Conservation (phyloP, 1,284 basidiomycete species). For the Hortiboletus rubellus region DNA sequence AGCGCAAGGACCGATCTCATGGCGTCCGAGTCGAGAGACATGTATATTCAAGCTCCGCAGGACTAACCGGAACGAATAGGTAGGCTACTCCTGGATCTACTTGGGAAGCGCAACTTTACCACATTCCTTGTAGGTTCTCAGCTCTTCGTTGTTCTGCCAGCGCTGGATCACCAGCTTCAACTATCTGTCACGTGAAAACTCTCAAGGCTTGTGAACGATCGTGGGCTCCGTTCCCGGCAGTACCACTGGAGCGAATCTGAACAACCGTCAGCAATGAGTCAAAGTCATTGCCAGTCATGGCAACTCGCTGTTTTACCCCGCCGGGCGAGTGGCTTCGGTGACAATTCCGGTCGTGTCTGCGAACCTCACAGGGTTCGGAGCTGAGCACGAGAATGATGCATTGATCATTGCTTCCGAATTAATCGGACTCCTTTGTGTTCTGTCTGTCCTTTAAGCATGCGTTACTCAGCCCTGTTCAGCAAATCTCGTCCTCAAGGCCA, state of each 20-base stretch:
- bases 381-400: too few relatives aligned
- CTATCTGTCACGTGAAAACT: slow-evolving; percentile 88
- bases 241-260: slow-evolving; percentile 94
- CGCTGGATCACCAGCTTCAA: slow-evolving; percentile 88
- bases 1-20: not conserved
- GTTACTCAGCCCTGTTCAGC: too few relatives aligned
- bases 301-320: slow-evolving; percentile 52
- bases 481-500: too few relatives aligned
- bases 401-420: too few relatives aligned
- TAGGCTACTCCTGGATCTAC: too few relatives aligned
- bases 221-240: slow-evolving; percentile 78
- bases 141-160: slow-evolving; percentile 65
- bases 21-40: too few relatives aligned
- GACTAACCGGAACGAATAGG: not conserved
- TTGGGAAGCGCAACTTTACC: slow-evolving; percentile 67
- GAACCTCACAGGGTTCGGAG: slow-evolving; percentile 80
- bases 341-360: slow-evolving; percentile 94
- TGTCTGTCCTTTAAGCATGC: too few relatives aligned
- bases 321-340: slow-evolving; percentile 86
- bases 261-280: not conserved
- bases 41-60: slow-evolving; percentile 20
- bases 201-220: slow-evolving; percentile 75
- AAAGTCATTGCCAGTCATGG: not conserved
- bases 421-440: too few relatives aligned
- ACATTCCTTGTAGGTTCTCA: slow-evolving; percentile 72